phyloP scores from a whole-genome alignment of 2,329 filamentous ascomycete genomes.

The Dactylellina drechsleri region DNA sequence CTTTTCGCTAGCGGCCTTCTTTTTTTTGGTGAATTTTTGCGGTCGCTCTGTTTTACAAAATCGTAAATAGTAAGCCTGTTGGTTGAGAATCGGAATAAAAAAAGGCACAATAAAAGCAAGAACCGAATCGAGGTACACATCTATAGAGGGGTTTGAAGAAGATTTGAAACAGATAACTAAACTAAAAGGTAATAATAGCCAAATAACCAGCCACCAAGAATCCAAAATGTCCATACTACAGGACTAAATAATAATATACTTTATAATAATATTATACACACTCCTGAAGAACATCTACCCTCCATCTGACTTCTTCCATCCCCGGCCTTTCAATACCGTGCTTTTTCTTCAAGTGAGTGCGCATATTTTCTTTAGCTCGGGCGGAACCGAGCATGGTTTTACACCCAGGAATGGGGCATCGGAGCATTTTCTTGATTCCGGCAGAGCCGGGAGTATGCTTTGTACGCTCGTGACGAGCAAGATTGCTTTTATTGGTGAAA shows the following conservation, averaged over 20 bases:
- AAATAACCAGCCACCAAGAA: slow-evolving; percentile 26
- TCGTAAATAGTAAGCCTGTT: not conserved
- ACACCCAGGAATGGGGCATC: slow-evolving; percentile 45
- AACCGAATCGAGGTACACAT: not conserved
- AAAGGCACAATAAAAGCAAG: not conserved
- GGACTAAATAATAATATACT: slow-evolving; percentile 26
- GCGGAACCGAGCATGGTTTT: slow-evolving; percentile 45
- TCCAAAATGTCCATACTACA: slow-evolving; percentile 17
- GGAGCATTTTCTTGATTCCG: slow-evolving; percentile 33
- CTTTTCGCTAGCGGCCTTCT: too few species aligned
- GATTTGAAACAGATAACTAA: not conserved
- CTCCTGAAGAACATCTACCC: slow-evolving; percentile 39
- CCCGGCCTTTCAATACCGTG: slow-evolving; percentile 47
- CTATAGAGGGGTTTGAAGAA: not conserved
- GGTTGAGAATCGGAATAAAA: not conserved
- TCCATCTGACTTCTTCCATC: slow-evolving; percentile 50
- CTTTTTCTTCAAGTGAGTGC: slow-evolving; percentile 51
- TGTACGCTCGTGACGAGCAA: slow-evolving; percentile 46
- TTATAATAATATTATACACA: slow-evolving; percentile 34
- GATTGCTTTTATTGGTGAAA: slow-evolving; percentile 53
- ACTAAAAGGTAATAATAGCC: slow-evolving; percentile 1
- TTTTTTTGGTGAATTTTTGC: not conserved
- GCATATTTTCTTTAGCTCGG: slow-evolving; percentile 49
- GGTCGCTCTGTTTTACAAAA: not conserved
- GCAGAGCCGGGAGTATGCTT: slow-evolving; percentile 32